A percentile compares a stretch with the other conserved stretches of the same genome.
phyloP scores from a whole-genome alignment of 2,329 filamentous ascomycete species.

The Talaromyces sp. region DNA sequence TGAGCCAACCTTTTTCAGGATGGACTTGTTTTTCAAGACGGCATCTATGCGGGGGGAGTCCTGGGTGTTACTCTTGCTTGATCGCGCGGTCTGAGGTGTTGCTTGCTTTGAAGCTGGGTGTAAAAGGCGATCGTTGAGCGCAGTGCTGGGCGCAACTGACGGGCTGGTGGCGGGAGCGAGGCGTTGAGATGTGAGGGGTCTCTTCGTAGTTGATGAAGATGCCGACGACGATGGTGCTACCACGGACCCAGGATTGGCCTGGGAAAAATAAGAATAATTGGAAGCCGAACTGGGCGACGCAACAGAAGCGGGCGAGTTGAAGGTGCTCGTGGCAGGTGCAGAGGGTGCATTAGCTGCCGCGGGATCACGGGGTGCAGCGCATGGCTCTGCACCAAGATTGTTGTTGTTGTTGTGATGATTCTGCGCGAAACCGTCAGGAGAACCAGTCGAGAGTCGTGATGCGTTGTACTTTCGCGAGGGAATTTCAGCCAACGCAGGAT shows the following conservation, averaged over 20 bases:
- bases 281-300: slow-evolving; percentile 11
- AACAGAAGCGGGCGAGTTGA: slow-evolving; percentile 18
- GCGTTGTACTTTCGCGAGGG: slow-evolving; percentile 24
- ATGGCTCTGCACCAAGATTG: slow-evolving; percentile 11
- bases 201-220: slow-evolving; percentile 20
- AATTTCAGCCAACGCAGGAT: slow-evolving; percentile 23
- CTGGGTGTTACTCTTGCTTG: not conserved
- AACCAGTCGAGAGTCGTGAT: slow-evolving; percentile 14
- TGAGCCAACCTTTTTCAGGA: slow-evolving; percentile 13
- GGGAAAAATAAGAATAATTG: slow-evolving; percentile 27
- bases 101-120: slow-evolving; percentile 18
- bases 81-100: slow-evolving; percentile 16
- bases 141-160: not conserved
- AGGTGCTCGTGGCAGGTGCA: slow-evolving; percentile 13
- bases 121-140: slow-evolving; percentile 7
- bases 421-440: slow-evolving; percentile 9
- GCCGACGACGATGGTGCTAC: slow-evolving; percentile 38
- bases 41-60: slow-evolving; percentile 21
- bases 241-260: slow-evolving; percentile 36
- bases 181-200: slow-evolving; percentile 45
- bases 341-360: slow-evolving; percentile 13
- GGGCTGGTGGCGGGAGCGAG: not conserved
- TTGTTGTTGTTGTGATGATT: not conserved
- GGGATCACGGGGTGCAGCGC: slow-evolving; percentile 27
- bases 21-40: slow-evolving; percentile 21